Evolutionary conservation across 129 eudicot species (phyloP), one percentile per base, ranked within the genome.

Genomic region (Escallonia rubra): DNA sequence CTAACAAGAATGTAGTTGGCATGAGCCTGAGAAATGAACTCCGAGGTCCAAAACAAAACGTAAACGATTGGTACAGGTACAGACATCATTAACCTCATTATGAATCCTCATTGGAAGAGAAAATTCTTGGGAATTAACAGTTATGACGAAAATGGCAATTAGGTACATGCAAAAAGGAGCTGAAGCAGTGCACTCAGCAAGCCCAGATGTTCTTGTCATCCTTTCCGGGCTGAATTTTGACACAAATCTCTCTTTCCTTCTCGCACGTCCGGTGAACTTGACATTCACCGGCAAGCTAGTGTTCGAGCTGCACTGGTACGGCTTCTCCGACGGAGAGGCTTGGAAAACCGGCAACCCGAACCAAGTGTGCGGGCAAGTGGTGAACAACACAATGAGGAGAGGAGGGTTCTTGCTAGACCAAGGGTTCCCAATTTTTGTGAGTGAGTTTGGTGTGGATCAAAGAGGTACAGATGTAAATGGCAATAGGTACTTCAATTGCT

Each of bases 21-120:
- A 89, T 94, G 97, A 94, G 99, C 79, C 59, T 94, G 67, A 80
- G 99, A 66, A 91, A 89, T 57, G 98, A 92, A 78, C 91, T 92
- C 4, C 83, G 96, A 12, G 98, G 98, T 4, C 84, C 89, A 0
- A 76, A 38, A 70, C 86, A 87, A 58, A 94, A 94, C 42, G 75
- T 82, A 9, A 78, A 67, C 50, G 82, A 85, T 75, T 94, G 99
- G 99, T 94, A 94, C 72, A 94, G 87, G 97, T 91, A 90, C 34
- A 23, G 34, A 23, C 34, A 23, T 23, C 34, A 23, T 23, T 23
- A 23, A 23, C 34, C 34, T 23, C 34, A 23, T 23, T 23, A 23
- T 23, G 34, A 23, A 23, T 23, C 34, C 34, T 23, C 34, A 23
- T 46, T 46, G 6, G 6, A 46, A 5, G 6, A 46, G 8, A 46